A percentile compares a stretch with the other conserved stretches of the same genome.
phyloP scores from a whole-genome alignment of 768 basidiomycete genomes.

The Fomitopsis pulvina region DNA sequence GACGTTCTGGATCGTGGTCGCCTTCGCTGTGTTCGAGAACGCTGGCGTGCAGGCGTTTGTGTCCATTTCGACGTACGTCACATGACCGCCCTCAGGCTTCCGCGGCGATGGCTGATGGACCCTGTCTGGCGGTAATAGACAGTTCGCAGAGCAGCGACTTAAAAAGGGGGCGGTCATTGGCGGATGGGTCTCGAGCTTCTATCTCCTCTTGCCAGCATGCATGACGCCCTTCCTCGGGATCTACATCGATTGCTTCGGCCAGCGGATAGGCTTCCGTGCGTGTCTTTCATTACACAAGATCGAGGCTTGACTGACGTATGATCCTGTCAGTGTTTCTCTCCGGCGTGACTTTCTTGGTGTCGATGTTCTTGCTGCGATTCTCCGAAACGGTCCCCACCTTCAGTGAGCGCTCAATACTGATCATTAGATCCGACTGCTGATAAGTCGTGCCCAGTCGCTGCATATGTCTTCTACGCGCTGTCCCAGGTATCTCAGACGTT shows the following conservation, averaged over 20 bases:
- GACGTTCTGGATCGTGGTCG: conserved; percentile 37
- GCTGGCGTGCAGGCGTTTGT: conserved; percentile 38
- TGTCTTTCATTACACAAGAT: background rate
- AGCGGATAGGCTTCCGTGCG: conserved; percentile 33
- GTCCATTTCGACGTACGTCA: conserved; percentile 34
- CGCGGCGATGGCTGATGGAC: background rate
- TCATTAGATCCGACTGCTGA: background rate
- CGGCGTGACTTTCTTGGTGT: conserved; percentile 32
- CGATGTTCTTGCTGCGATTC: conserved; percentile 35
- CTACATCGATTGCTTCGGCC: conserved; percentile 33
- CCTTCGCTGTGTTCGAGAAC: conserved; percentile 35
- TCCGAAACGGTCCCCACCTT: conserved; percentile 32
- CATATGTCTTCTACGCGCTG: conserved; percentile 37
- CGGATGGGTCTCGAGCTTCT: conserved; percentile 40
- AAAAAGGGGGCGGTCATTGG: conserved; percentile 36
- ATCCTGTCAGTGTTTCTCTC: conserved; percentile 30
- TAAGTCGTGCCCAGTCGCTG: conserved; percentile 26
- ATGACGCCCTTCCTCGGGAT: conserved; percentile 35
- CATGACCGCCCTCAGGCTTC: background rate
- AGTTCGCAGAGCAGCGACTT: conserved; percentile 36
- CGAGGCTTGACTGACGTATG: background rate
- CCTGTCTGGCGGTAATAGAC: conserved; percentile 19
- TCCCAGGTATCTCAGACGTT: conserved; percentile 25
- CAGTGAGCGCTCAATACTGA: conserved; percentile 16
- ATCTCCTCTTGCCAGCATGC: conserved; percentile 32